phyloP scores from a whole-genome alignment of 2,329 filamentous ascomycete genomes.

The Fusarium compactum region DNA sequence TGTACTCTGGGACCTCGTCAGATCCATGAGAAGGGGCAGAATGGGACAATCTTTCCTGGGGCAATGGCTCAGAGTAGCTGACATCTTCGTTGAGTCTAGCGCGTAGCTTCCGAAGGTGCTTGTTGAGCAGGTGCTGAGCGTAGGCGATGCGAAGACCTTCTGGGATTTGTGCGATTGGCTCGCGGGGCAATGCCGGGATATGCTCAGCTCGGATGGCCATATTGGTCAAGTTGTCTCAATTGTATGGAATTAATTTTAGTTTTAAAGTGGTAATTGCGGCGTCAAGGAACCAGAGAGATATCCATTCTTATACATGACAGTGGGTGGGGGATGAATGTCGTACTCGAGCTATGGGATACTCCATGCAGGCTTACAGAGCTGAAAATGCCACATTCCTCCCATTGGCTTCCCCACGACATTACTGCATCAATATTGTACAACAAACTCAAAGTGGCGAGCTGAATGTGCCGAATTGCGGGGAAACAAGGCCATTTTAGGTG shows the following conservation, averaged over 20 bases:
- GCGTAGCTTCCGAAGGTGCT: neutral
- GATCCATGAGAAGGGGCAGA: neutral
- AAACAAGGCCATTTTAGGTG: neutral
- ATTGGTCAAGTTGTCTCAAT: neutral
- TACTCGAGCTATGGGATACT: accelerated
- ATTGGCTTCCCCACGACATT: neutral
- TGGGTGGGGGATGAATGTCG: neutral
- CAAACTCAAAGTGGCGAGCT: constrained; percentile 11
- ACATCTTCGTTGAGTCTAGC: neutral
- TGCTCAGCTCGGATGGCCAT: constrained; percentile 20
- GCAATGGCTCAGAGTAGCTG: neutral
- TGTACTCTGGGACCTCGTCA: neutral
- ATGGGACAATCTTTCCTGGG: accelerated
- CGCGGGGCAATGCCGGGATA: neutral
- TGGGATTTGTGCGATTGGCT: neutral
- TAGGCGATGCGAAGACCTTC: constrained; percentile 5
- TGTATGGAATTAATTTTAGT: too few species aligned
- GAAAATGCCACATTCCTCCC: constrained; percentile 4
- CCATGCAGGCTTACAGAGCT: neutral
- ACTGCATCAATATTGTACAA: constrained; percentile 1
- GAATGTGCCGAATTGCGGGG: neutral
- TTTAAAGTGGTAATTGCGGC: too few species aligned
- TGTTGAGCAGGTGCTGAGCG: constrained; percentile 4
- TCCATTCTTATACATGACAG: neutral
- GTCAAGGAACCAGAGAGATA: too few species aligned